Conservation (phyloP, 805 yeast genomes). For the Monosporozyma unispora region DNA sequence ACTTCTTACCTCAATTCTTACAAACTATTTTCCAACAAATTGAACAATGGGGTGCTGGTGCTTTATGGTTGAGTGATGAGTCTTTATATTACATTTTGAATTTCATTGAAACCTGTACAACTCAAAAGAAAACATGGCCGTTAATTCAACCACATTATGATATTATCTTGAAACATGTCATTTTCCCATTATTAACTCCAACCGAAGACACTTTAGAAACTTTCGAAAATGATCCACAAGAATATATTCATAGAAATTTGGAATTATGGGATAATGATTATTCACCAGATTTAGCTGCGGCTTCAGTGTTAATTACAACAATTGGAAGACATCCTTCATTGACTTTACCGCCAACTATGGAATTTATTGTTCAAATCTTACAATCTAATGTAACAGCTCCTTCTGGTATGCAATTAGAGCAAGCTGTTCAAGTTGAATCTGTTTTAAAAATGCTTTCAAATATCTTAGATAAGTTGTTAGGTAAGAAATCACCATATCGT, state of each 20-base stretch:
- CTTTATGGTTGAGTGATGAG: constrained; percentile 61
- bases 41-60: constrained; percentile 60
- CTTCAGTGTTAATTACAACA: constrained; percentile 61
- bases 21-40: constrained; percentile 55
- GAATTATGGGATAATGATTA: constrained; percentile 53
- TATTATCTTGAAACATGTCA: constrained; percentile 56
- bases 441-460: constrained; percentile 71
- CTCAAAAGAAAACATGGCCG: constrained; percentile 55
- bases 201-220: constrained; percentile 56
- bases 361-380: constrained; percentile 48
- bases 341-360: constrained; percentile 51
- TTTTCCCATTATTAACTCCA: constrained; percentile 70
- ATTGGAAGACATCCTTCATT: constrained; percentile 56
- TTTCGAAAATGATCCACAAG: constrained; percentile 82
- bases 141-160: constrained; percentile 57
- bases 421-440: constrained; percentile 67
- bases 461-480: constrained; percentile 49
- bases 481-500: constrained; percentile 47
- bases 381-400: constrained; percentile 15
- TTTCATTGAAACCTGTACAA: constrained; percentile 54
- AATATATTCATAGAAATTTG: constrained; percentile 67
- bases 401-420: constrained; percentile 32
- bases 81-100: constrained; percentile 55
- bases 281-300: constrained; percentile 74
- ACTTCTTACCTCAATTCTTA: constrained; percentile 67